Base-by-base conservation (phyloP, 2,329 filamentous ascomycete species). In the Rosellinia necatrix region DNA sequence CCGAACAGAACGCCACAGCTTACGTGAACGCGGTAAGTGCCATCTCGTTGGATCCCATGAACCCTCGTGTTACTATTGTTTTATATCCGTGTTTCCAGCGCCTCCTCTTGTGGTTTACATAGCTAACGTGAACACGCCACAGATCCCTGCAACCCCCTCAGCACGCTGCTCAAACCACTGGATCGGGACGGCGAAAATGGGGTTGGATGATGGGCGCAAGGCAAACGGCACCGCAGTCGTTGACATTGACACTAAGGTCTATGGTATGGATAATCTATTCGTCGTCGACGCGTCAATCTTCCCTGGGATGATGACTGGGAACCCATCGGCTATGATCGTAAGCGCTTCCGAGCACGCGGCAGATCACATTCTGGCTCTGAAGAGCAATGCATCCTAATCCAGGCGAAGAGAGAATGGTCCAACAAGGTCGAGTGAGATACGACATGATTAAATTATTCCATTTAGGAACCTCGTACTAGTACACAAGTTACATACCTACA, bases 241-340 rank as follows among this genome's bases (percentile, higher is more conserved):
- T 1, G 85, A 88, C 58, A 71, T 77, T 4, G 75, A 88, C 71
- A 81, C 83, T 60, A 84, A 81, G 73, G 84, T 88, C 12, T 88
- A 84, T 65, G 85, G 85, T 22, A 88, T 82, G 2, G 83, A 88
- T 65, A 88, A 88, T 71, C 74, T 88, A 35, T 88, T 85, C 64
- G 81, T 89, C 13, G 83, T 89, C 2, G 86, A 90, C 64, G 86
- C 82, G 1, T 84, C 82, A 52, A 85, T 90, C 64, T 87, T 89
- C 74, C 86, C 87, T 0, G 87, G 87, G 54, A 82, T 89, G 68
- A 80, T 85, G 3, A 86, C 85, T 0, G 85, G 85, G 19, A 91
- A 91, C 71, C 88, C 87, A 0, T 72, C 73, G 9, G 68, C 72
- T 21, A 74, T 75, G 66, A 75, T 76, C 49, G 71, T 76, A 32